A percentile compares a stretch with the other conserved stretches of the same genome.
These are phyloP conservation scores for Alternaria consortialis DNA, from an alignment of 2,329 filamentous ascomycete genomes.

Conservation along the genomic window DNA sequence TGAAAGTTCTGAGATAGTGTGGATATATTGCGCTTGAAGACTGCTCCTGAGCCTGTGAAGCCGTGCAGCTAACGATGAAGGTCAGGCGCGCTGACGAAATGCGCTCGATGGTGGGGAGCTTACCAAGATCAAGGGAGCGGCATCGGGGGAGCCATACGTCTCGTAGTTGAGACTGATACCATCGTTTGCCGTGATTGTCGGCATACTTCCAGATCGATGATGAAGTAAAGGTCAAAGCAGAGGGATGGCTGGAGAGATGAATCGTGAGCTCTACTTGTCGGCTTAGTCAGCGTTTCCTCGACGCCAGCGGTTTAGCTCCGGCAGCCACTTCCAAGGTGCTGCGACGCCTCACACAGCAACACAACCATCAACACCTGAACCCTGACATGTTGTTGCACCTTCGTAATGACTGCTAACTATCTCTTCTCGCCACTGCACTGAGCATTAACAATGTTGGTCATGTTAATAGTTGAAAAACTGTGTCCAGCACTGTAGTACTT, in stretches of 20 bases:
- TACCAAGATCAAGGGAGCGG: constrained; percentile 27
- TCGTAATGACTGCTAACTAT: neutral
- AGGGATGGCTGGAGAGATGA: neutral
- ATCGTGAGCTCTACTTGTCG: neutral
- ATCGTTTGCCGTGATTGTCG: constrained; percentile 27
- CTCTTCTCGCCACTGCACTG: neutral
- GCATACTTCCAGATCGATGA: constrained; percentile 15
- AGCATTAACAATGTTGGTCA: neutral
- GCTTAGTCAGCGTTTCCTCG: neutral
- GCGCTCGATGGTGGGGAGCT: neutral
- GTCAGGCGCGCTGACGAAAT: neutral
- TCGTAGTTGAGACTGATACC: constrained; percentile 21
- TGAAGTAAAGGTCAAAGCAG: neutral
- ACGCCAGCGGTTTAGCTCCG: neutral
- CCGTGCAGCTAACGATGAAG: constrained; percentile 31
- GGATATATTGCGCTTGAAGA: constrained; percentile 29
- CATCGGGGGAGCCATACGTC: constrained; percentile 17
- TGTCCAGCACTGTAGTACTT: neutral
- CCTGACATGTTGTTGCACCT: neutral
- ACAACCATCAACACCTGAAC: neutral
- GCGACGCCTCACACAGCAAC: neutral
- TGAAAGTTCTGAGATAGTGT: constrained; percentile 16
- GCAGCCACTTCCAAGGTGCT: neutral
- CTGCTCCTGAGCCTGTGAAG: constrained; percentile 36
- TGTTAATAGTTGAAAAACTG: neutral